Base-by-base conservation (phyloP, 768 basidiomycete genomes). In the Tremella mesenterica region DNA sequence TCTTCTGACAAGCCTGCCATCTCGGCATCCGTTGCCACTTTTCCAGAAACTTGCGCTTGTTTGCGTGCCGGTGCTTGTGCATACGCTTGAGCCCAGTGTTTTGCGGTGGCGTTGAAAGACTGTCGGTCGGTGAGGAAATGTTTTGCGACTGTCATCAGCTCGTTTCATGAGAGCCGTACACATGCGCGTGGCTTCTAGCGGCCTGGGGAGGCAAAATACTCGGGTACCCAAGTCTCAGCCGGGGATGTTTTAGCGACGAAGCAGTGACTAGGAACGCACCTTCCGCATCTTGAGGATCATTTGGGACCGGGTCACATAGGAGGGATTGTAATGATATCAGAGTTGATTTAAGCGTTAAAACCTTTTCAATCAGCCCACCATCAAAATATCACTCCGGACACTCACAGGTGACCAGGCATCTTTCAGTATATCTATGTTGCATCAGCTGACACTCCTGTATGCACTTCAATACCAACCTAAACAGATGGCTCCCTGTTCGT, bases 281-380 rank as follows among this genome's bases (percentile, higher is more conserved):
- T 75, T 97, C 91, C 0, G 92, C 93, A 68, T 97, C 93, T 75
- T 96, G 92, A 0, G 92, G 93, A 69, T 96, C 93, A 58, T 86
- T 87, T 7, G 93, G 92, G 70, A 95, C 90, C 0, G 93, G 93
- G 8, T 85, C 86, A 73, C 90, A 93, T 16, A 97, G 78, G 21
- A 96, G 79, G 33, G 86, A 88, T 72, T 96, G 93, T 13, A 97
- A 80, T 1, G 89, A 92, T 70, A 97, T 92, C 65, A 97, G 76
- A 1, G 93, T 96, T 38, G 88, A 90, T 73, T 95, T 96, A 69
- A 97, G 84, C 1, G 92, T 95, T 53, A 95, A 81, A 28, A 96
- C 90, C 41, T 91, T 88, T 6, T 85, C 54, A 29, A 27, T 50
- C 4, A 50, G 48, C 52, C 16, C 7, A 25, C 26, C 16, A 14